Evolutionary conservation across 2,329 filamentous ascomycete genomes (phyloP).

Genomic region (Fonsecaea pedrosoi): DNA sequence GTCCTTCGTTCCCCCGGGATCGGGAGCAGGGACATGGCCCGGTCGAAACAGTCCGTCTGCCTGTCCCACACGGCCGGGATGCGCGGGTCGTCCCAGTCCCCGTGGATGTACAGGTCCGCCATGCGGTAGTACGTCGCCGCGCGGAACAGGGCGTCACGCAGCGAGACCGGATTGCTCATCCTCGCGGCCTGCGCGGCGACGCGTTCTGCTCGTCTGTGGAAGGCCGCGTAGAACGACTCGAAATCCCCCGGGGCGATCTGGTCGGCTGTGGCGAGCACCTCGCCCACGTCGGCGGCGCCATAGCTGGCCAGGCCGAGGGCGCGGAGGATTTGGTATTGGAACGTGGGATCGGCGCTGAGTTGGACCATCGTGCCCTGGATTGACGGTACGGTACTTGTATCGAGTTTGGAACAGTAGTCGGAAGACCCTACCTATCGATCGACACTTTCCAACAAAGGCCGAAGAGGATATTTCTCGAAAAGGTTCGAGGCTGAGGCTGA

Average conservation of each 20-base stretch:
- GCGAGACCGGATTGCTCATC: slow-evolving; percentile 19
- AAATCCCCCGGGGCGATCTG: slow-evolving; percentile 37
- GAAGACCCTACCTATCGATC: no score
- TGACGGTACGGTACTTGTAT: no score
- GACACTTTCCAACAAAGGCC: no score
- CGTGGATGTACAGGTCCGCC: slow-evolving; percentile 53
- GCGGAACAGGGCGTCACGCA: slow-evolving; percentile 47
- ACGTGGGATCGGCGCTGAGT: slow-evolving; percentile 33
- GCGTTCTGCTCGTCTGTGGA: slow-evolving; percentile 28
- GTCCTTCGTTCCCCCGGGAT: slow-evolving; percentile 47
- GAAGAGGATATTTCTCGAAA: no score
- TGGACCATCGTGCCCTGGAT: slow-evolving; percentile 18
- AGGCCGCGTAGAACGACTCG: slow-evolving; percentile 28
- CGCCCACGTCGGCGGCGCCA: slow-evolving; percentile 33
- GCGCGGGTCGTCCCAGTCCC: slow-evolving; percentile 51
- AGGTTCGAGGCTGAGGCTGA: no score
- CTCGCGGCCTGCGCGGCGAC: slow-evolving; percentile 8
- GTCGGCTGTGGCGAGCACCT: slow-evolving; percentile 34
- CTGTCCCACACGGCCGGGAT: slow-evolving; percentile 50
- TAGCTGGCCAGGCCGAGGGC: slow-evolving; percentile 25
- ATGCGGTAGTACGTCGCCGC: slow-evolving; percentile 53
- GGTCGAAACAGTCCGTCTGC: slow-evolving; percentile 49
- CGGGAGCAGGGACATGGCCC: slow-evolving; percentile 47
- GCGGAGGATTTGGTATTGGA: slow-evolving; percentile 36
- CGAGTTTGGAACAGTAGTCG: no score